Percentiles rank a stretch among this genome's conserved stretches.
phyloP scores from a whole-genome alignment of 2,329 filamentous ascomycete species.

The Aspergillus sp. region DNA sequence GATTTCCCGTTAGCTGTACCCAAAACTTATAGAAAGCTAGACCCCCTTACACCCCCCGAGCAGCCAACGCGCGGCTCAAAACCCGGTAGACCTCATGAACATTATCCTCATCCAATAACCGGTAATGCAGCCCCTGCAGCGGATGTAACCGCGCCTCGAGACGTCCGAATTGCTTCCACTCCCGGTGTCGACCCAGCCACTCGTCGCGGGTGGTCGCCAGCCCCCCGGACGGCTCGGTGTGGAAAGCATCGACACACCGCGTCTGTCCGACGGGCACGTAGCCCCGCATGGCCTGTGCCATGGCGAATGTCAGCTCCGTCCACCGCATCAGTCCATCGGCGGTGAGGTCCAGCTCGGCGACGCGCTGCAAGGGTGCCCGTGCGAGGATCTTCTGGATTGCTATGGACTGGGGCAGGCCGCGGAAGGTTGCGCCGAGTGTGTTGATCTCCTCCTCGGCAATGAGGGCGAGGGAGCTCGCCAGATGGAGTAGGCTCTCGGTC shows the following conservation, averaged over 20 bases:
- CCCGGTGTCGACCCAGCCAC: not conserved
- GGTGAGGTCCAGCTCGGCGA: slow-evolving; percentile 20
- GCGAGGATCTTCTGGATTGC: slow-evolving; percentile 7
- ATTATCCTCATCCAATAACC: not conserved
- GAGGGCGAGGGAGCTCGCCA: slow-evolving; percentile 42
- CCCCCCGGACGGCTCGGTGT: slow-evolving; percentile 31
- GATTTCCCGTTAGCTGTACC: no score
- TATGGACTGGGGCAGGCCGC: slow-evolving; percentile 9
- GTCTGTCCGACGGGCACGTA: slow-evolving; percentile 45
- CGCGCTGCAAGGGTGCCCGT: not conserved
- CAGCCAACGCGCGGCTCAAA: slow-evolving; percentile 15
- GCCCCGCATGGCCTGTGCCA: slow-evolving; percentile 39
- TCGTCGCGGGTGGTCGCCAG: slow-evolving; percentile 14
- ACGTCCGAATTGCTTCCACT: not conserved
- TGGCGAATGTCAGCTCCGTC: slow-evolving; percentile 28
- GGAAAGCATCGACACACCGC: slow-evolving; percentile 42
- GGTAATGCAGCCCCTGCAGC: not conserved
- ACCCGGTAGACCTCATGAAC: not conserved
- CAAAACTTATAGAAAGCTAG: no score
- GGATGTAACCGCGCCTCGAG: not conserved
- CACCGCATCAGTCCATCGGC: slow-evolving; percentile 28
- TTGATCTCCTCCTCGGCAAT: slow-evolving; percentile 27
- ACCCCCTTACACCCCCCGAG: slow-evolving; percentile 31
- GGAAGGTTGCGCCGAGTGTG: not conserved
- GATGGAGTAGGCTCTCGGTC: slow-evolving; percentile 38